phyloP scores from a whole-genome alignment of 2,329 filamentous ascomycete species.

The Cladorrhinum sp. region DNA sequence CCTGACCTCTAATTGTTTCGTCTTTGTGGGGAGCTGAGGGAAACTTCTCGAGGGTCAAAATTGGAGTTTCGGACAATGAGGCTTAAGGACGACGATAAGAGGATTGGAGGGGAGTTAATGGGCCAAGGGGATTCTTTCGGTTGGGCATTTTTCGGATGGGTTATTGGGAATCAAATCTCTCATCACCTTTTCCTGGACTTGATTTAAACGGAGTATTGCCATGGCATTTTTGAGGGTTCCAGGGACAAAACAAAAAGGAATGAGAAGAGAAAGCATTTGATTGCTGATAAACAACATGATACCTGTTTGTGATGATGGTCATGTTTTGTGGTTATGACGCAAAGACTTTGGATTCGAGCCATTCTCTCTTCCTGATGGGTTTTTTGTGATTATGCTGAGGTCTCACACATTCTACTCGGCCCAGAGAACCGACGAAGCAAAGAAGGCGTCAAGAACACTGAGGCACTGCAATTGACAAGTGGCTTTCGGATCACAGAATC shows the following conservation, averaged over 20 bases:
- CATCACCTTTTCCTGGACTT: conserved; percentile 6
- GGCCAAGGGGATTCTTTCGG: neutral
- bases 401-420: neutral
- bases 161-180: conserved; percentile 16
- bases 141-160: conserved; percentile 7
- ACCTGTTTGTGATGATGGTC: conserved; percentile 3
- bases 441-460: no score
- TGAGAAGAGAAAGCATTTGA: conserved; percentile 23
- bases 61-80: neutral
- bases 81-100: neutral
- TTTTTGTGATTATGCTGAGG: neutral
- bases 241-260: conserved; percentile 29
- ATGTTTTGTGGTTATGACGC: neutral
- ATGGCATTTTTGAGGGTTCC: conserved; percentile 22
- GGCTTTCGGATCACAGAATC: no score
- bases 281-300: conserved; percentile 10
- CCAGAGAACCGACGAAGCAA: no score
- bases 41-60: neutral
- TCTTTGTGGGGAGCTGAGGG: neutral
- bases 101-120: conserved; percentile 8
- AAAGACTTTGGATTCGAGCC: neutral
- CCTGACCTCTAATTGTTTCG: neutral
- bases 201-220: conserved; percentile 26
- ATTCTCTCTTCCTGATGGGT: neutral
- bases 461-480: no score